Evolutionary conservation across 805 yeast species (phyloP), one percentile per base, ranked within the genome.

Genomic region (Grigorovia transvaalensis): DNA sequence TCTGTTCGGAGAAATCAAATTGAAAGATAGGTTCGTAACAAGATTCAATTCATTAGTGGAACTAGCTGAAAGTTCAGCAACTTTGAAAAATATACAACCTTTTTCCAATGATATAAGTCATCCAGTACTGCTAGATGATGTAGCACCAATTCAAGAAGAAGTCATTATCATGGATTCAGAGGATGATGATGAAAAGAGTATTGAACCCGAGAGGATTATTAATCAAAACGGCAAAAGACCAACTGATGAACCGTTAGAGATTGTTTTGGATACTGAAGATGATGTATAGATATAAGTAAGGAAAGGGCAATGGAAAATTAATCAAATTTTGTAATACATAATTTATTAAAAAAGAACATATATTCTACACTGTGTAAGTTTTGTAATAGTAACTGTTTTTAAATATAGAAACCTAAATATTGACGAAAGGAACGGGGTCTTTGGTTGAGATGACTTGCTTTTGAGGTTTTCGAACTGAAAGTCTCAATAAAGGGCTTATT

Each of bases 1-100:
- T 40, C 38, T 68, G 40, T 55, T 53, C 13, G 60, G 56, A 7
- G 49, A 48, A 9, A 52, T 67, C 1, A 50, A 48, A 3, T 53
- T 59, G 17, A 60, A 62, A 42, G 61, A 60, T 13, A 57, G 71
- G 27, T 68, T 68, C 59, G 66, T 67, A 1, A 58, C 65, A 2
- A 61, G 71, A 18, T 68, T 63, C 50, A 68, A 68, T 47, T 58
- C 65, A 0, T 49, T 68, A 30, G 71, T 68, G 1, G 71, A 68
- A 49, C 44, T 66, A 35, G 61, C 69, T 7, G 68, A 66, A 41
- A 64, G 64, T 45, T 50, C 55, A 33, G 71, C 70, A 2, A 63
- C 67, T 9, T 54, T 68, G 15, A 48, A 54, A 4, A 64, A 65
- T 42, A 60, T 65, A 5, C 54, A 54, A 35, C 69, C 68, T 1